Percentiles rank a stretch among this genome's conserved stretches.
Conservation (phyloP, 805 yeast species). For the Sungouiozyma ichnusensis region DNA sequence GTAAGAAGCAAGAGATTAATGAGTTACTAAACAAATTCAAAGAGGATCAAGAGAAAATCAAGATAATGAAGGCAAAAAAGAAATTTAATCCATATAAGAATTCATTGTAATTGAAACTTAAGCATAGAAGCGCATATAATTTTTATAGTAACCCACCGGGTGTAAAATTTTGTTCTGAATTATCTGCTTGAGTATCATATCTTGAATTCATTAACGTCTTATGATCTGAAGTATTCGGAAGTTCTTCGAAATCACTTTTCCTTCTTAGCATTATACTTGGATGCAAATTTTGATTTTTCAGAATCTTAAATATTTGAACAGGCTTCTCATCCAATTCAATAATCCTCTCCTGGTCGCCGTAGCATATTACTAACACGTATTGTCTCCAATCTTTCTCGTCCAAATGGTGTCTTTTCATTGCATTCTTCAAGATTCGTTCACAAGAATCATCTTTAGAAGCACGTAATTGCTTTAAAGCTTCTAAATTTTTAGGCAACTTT, state of each 20-base stretch:
- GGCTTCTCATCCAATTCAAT: conserved; percentile 82
- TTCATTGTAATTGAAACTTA: not conserved
- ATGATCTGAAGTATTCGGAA: conserved; percentile 6
- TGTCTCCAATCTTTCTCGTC: conserved; percentile 75
- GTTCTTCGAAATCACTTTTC: conserved; percentile 43
- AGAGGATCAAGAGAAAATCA: conserved; percentile 80
- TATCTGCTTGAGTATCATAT: not conserved
- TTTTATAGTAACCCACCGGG: conserved; percentile 23
- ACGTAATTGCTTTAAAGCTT: conserved; percentile 72
- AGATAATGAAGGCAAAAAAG: conserved; percentile 66
- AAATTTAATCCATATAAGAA: conserved; percentile 72
- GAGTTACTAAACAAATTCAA: conserved; percentile 75
- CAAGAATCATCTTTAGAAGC: conserved; percentile 90
- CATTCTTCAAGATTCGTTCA: conserved; percentile 75
- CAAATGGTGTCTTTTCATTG: conserved; percentile 75
- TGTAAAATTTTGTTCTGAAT: conserved; percentile 13
- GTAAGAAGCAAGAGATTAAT: conserved; percentile 86
- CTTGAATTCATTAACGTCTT: not conserved
- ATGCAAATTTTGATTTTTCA: conserved; percentile 74
- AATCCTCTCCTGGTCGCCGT: conserved; percentile 82
- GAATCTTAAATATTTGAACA: conserved; percentile 69
- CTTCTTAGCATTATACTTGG: conserved; percentile 91
- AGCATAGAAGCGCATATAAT: not conserved
- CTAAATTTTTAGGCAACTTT: conserved; percentile 20
- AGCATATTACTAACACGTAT: conserved; percentile 80